Evolutionary conservation across 2,329 filamentous ascomycete species (phyloP).

Genomic region (Coniochaeta sp.): DNA sequence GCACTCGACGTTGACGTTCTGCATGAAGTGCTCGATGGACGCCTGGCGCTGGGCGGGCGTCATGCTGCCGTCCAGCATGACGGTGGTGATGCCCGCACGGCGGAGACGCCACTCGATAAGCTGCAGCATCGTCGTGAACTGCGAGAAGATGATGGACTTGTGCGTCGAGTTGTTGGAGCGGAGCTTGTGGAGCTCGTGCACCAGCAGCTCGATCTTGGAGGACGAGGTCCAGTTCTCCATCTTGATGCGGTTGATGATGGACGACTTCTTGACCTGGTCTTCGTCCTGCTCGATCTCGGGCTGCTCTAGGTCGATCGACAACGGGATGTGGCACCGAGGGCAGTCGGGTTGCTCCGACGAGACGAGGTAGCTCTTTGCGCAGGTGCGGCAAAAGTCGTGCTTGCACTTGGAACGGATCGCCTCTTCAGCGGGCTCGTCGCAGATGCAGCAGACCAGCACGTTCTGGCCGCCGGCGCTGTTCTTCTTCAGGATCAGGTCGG

Average conservation of each 20-base stretch:
- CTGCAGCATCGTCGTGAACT: constrained; percentile 96
- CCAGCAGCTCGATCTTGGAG: constrained; percentile 93
- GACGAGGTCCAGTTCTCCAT: constrained; percentile 99
- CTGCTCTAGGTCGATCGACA: constrained; percentile 90
- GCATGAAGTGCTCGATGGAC: constrained; percentile 96
- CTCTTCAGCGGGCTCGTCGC: constrained; percentile 93
- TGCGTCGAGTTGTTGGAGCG: constrained; percentile 87
- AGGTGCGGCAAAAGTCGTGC: constrained; percentile 84
- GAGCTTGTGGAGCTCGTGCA: constrained; percentile 88
- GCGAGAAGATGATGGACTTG: constrained; percentile 96
- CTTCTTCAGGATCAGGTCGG: constrained; percentile 88
- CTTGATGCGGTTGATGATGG: constrained; percentile 96
- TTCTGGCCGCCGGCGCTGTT: constrained; percentile 82
- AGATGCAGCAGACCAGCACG: constrained; percentile 85
- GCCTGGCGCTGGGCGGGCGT: constrained; percentile 87
- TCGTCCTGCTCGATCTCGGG: constrained; percentile 93
- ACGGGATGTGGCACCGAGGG: constrained; percentile 82
- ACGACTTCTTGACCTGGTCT: constrained; percentile 80
- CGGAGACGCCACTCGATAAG: constrained; percentile 95
- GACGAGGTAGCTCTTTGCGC: constrained; percentile 71
- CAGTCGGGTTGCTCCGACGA: constrained; percentile 76
- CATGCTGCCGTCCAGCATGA: constrained; percentile 98
- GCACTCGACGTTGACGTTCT: constrained; percentile 85
- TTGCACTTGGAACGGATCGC: constrained; percentile 86
- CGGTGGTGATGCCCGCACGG: constrained; percentile 93